phyloP scores from a whole-genome alignment of 257 asterid genomes.

The Solanum sitiens region DNA sequence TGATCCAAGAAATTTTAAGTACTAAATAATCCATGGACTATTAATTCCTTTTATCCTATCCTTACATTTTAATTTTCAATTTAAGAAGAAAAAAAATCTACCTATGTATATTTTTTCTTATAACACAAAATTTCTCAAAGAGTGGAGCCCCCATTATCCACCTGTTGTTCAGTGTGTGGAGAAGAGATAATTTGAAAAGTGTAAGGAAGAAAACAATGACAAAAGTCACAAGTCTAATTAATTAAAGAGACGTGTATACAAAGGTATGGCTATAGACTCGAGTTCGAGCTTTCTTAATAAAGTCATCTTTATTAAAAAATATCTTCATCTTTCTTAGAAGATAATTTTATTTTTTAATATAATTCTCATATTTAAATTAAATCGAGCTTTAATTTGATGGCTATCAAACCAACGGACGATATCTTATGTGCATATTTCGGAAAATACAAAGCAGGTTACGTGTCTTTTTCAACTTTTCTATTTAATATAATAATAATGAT shows the following conservation, averaged over 20 bases:
- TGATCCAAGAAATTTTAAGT: not conserved
- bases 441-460: conserved; percentile 1
- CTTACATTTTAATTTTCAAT: not conserved
- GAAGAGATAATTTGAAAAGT: not conserved
- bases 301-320: too few species aligned
- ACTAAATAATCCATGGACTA: not conserved
- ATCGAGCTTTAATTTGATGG: too few species aligned
- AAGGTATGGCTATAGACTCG: not conserved
- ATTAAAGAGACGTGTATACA: not conserved
- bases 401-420: conserved; percentile 4
- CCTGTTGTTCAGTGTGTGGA: not conserved
- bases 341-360: too few species aligned
- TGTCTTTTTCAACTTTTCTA: not conserved
- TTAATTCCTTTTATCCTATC: not conserved
- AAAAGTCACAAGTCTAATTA: not conserved
- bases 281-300: not conserved
- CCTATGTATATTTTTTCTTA: not conserved
- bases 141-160: not conserved
- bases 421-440: conserved; percentile 22
- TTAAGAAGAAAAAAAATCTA: not conserved
- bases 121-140: not conserved
- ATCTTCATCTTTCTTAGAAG: too few species aligned
- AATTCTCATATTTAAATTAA: fast-evolving
- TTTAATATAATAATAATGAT: not conserved
- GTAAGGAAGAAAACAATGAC: not conserved